Conservation (phyloP, 345 rosid species). For the Populus euphratica region DNA sequence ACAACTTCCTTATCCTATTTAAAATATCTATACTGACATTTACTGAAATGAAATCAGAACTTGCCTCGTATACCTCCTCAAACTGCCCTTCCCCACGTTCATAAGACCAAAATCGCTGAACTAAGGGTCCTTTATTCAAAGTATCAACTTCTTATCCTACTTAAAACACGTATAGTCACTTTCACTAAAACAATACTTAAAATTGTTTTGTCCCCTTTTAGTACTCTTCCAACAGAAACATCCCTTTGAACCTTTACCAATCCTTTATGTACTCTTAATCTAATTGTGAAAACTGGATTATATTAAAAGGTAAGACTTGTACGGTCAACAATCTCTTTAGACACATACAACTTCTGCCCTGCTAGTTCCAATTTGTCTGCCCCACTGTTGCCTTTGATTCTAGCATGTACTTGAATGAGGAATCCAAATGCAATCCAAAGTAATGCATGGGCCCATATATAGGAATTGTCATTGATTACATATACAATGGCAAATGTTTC, state of each 20-base stretch:
- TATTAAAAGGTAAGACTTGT: not conserved
- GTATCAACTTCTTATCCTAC: not conserved
- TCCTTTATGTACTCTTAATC: too few relatives aligned
- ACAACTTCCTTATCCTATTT: not conserved
- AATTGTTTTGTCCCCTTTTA: not conserved
- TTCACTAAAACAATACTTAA: not conserved
- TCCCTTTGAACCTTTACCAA: not conserved
- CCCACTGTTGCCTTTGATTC: not conserved
- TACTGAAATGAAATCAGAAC: not conserved
- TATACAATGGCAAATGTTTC: not conserved
- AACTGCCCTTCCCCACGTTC: not conserved
- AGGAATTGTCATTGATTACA: not conserved
- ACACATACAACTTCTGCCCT: not conserved
- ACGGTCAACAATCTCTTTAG: not conserved
- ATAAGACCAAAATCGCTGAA: not conserved
- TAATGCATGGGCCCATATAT: not conserved
- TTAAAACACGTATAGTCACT: not conserved
- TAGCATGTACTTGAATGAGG: not conserved
- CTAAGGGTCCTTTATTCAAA: not conserved
- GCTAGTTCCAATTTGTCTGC: not conserved
- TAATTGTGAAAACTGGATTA: not conserved
- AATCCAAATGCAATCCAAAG: not conserved
- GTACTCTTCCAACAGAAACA: not conserved
- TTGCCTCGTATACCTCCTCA: not conserved
- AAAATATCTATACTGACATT: not conserved